Evolutionary conservation across 1,284 basidiomycete species (phyloP).

Genomic region (Ceratobasidium sp.): DNA sequence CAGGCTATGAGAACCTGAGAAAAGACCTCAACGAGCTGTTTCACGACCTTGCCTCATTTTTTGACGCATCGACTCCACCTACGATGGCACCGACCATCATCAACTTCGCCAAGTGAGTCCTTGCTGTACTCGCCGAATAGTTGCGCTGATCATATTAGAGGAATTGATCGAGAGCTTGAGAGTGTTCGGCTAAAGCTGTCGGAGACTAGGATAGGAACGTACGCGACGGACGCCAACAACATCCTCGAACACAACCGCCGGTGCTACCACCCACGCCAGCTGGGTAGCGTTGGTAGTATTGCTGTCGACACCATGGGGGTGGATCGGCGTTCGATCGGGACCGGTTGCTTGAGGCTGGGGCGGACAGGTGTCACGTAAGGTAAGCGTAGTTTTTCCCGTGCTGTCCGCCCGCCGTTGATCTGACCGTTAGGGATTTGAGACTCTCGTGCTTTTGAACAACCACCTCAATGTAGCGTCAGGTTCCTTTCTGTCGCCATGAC

Average conservation of each 20-base stretch:
- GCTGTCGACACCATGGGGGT: no score
- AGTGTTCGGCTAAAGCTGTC: background rate
- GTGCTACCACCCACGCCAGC: no score
- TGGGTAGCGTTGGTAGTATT: no score
- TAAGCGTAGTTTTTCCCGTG: no score
- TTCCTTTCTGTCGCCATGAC: no score
- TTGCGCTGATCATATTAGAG: background rate
- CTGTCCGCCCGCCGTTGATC: no score
- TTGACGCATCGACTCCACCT: background rate
- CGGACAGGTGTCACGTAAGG: no score
- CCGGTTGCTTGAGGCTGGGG: no score
- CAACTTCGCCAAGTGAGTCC: background rate
- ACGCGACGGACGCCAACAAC: background rate
- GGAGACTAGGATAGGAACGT: background rate
- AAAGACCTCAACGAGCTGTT: background rate
- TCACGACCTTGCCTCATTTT: background rate
- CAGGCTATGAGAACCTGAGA: background rate
- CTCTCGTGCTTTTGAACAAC: no score
- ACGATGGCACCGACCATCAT: conserved; percentile 1
- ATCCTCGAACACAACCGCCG: background rate
- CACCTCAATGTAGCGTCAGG: no score
- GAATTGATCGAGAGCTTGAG: background rate
- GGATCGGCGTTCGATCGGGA: no score
- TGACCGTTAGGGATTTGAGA: no score
- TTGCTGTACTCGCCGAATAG: background rate